Evolutionary conservation across 2,329 filamentous ascomycete genomes (phyloP).

Genomic region (Pestalotiopsis sp.): DNA sequence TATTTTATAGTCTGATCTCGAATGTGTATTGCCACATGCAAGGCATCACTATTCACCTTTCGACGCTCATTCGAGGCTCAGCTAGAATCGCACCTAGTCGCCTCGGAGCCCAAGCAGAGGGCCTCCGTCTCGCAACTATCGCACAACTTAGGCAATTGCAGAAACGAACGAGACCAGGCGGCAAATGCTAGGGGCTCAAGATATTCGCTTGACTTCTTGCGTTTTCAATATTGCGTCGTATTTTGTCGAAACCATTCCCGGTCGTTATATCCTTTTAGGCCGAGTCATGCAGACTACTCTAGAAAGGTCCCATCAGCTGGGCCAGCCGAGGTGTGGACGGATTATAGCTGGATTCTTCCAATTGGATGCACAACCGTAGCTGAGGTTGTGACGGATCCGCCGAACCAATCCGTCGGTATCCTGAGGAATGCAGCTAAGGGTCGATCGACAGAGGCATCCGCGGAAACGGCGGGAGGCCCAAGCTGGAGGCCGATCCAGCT

Average conservation of each 20-base stretch:
- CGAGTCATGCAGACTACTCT: neutral
- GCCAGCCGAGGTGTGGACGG: neutral
- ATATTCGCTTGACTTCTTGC: neutral
- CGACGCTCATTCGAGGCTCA: neutral
- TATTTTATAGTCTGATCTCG: neutral
- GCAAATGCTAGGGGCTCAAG: neutral
- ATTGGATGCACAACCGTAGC: neutral
- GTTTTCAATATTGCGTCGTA: neutral
- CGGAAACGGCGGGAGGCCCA: neutral
- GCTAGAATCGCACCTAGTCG: neutral
- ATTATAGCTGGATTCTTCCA: neutral
- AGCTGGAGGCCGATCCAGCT: neutral
- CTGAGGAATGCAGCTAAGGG: conserved; percentile 2
- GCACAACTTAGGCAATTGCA: neutral
- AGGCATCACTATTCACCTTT: neutral
- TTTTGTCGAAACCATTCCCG: neutral
- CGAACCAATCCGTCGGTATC: conserved; percentile 4
- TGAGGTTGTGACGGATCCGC: neutral
- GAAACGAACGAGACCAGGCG: neutral
- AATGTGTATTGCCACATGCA: neutral
- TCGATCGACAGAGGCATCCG: neutral
- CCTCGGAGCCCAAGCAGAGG: neutral
- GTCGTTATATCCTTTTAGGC: neutral
- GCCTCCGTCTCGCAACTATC: neutral
- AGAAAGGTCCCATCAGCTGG: neutral